Evolutionary conservation across 1,139 yeast species (phyloP), one percentile per base, ranked within the genome.

Genomic region (Suhomyces yuchorum): DNA sequence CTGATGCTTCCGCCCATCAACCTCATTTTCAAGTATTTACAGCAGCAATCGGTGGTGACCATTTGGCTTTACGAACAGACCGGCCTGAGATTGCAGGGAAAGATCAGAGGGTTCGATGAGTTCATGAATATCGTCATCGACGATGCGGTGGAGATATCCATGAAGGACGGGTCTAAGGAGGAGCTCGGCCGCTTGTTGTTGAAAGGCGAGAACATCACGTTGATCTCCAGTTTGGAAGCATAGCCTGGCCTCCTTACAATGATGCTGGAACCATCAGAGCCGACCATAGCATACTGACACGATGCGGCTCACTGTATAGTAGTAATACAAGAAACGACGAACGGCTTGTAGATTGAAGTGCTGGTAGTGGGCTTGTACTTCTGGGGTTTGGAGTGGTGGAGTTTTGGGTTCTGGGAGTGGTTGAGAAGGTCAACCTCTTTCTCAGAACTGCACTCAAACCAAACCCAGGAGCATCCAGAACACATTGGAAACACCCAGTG

Each of bases 71-170:
- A 78, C 58, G 98, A 93, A 61, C 97, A 93, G 64, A 80, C 85
- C 0, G 84, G 82, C 30, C 77, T 80, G 56, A 76, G 96, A 53
- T 81, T 95, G 24, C 91, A 87, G 57, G 99, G 99, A 1, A 81
- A 79, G 55, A 85, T 93, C 42, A 75, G 82, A 58, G 99, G 99
- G 1, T 93, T 95, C 67, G 99, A 95, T 66, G 99, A 95, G 70
- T 93, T 91, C 61, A 93, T 95, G 99, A 95, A 95, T 61, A 70
- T 95, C 15, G 98, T 92, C n/a, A 71, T 95, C 12, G 96, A 89
- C 51, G 93, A 91, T 49, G 97, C 98, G 0, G 77, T 79, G 15
- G 97, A 93, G 59, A 71, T 87, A 59, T 61, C 77, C 55, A 65
- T 65, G 47, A 46, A 63, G 51, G 74, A 77, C 48, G 80, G 82